Evolutionary conservation across 2,329 filamentous ascomycete genomes (phyloP).

Genomic region (Dactylella cylindrospora): DNA sequence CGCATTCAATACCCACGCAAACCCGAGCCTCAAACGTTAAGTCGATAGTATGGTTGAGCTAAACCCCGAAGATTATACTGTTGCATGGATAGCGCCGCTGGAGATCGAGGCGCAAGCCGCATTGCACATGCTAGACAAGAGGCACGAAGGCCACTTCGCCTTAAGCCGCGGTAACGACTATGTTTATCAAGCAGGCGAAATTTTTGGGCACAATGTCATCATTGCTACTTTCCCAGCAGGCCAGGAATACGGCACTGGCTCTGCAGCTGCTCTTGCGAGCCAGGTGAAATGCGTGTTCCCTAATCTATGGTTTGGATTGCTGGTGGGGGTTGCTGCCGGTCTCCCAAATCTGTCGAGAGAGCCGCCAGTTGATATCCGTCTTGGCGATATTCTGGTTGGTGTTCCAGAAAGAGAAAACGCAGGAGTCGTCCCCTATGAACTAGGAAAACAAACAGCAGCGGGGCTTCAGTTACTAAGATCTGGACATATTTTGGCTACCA

Average conservation of each 20-base stretch:
- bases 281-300: constrained; percentile 52
- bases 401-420: constrained; percentile 47
- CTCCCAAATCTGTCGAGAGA: constrained; percentile 49
- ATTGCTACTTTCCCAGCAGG: constrained; percentile 52
- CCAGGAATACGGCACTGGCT: constrained; percentile 51
- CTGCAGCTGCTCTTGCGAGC: constrained; percentile 51
- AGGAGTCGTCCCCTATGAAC: constrained; percentile 50
- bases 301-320: constrained; percentile 52
- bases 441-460: constrained; percentile 50
- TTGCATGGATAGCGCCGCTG: constrained; percentile 53
- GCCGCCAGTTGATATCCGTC: constrained; percentile 51
- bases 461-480: too few species aligned
- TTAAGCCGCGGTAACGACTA: constrained; percentile 51
- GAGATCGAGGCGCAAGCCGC: constrained; percentile 53
- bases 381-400: constrained; percentile 53
- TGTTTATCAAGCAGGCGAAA: constrained; percentile 52
- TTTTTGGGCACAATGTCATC: constrained; percentile 52
- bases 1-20: too few species aligned
- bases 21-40: too few species aligned
- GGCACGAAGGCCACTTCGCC: constrained; percentile 51
- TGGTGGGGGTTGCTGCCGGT: constrained; percentile 53
- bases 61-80: constrained; percentile 48
- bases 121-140: constrained; percentile 51
- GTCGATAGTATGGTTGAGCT: neutral
- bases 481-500: too few species aligned